Evolutionary conservation across 495 filamentous ascomycete species (phyloP).

Genomic region (Evansstolkia leycettana): DNA sequence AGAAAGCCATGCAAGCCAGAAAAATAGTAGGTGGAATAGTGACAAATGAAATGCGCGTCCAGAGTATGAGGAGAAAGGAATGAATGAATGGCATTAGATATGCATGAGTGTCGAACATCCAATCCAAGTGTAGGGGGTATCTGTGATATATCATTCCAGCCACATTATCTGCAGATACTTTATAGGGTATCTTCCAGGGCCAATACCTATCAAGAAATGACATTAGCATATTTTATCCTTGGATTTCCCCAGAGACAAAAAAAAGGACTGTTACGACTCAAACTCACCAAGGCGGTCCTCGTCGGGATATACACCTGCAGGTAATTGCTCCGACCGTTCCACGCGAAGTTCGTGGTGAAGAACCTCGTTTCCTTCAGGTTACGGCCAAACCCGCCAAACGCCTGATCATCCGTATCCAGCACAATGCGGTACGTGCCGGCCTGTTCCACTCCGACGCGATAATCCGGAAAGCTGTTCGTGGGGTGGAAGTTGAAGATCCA

Average conservation of each 20-base stretch:
- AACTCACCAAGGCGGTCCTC: conserved; percentile 73
- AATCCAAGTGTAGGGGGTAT: no score
- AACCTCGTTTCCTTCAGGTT: conserved; percentile 69
- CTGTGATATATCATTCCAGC: no score
- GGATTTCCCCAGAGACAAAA: background rate
- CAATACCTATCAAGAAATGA: background rate
- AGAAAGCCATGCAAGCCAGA: no score
- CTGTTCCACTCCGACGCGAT: conserved; percentile 75
- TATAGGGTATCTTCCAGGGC: background rate
- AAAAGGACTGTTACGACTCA: no score
- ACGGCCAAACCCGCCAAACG: conserved; percentile 68
- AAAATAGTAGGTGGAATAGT: no score
- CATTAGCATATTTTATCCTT: background rate
- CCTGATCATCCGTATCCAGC: conserved; percentile 65
- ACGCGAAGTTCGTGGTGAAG: conserved; percentile 78
- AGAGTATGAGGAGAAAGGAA: no score
- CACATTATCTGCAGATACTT: no score
- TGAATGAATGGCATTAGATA: no score
- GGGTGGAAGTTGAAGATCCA: conserved; percentile 97
- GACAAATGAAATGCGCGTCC: no score
- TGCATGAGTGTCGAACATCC: no score
- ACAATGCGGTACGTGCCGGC: conserved; percentile 81
- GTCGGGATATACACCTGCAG: conserved; percentile 84
- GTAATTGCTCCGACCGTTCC: conserved; percentile 85
- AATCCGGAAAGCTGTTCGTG: conserved; percentile 79